phyloP scores from a whole-genome alignment of 2,329 filamentous ascomycete species.

The Fusarium goolgardi region DNA sequence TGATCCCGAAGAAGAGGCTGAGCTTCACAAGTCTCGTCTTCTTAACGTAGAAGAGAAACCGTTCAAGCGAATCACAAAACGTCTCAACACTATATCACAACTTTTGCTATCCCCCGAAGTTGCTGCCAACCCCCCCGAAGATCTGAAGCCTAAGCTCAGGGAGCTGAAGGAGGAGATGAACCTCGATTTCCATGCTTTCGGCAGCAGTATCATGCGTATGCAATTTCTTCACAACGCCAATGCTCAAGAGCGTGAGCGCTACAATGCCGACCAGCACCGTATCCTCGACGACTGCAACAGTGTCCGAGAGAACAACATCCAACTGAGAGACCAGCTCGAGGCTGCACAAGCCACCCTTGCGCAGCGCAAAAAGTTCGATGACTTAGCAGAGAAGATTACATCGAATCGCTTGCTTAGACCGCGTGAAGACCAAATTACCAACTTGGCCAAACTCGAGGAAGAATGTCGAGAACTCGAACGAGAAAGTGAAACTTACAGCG shows the following conservation, averaged over 20 bases:
- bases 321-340: conserved; percentile 79
- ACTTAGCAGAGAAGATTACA: conserved; percentile 87
- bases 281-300: conserved; percentile 82
- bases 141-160: conserved; percentile 64
- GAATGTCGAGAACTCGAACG: conserved; percentile 89
- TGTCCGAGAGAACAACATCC: conserved; percentile 79
- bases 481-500: conserved; percentile 83
- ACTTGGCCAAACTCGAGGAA: conserved; percentile 83
- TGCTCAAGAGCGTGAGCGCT: conserved; percentile 82
- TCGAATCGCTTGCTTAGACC: conserved; percentile 82
- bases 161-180: conserved; percentile 84
- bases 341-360: conserved; percentile 79
- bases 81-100: conserved; percentile 76
- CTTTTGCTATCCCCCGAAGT: conserved; percentile 55
- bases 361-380: conserved; percentile 87
- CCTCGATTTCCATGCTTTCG: conserved; percentile 89
- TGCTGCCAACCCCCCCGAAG: conserved; percentile 56
- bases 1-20: conserved; percentile 80
- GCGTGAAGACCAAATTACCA: conserved; percentile 83
- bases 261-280: conserved; percentile 80
- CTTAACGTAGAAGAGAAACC: conserved; percentile 92
- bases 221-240: conserved; percentile 90
- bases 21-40: conserved; percentile 87
- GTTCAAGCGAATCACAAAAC: conserved; percentile 88
- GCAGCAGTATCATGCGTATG: conserved; percentile 85